phyloP scores from a whole-genome alignment of 352 stramenopile genomes.

The Pythium sukuiense region DNA sequence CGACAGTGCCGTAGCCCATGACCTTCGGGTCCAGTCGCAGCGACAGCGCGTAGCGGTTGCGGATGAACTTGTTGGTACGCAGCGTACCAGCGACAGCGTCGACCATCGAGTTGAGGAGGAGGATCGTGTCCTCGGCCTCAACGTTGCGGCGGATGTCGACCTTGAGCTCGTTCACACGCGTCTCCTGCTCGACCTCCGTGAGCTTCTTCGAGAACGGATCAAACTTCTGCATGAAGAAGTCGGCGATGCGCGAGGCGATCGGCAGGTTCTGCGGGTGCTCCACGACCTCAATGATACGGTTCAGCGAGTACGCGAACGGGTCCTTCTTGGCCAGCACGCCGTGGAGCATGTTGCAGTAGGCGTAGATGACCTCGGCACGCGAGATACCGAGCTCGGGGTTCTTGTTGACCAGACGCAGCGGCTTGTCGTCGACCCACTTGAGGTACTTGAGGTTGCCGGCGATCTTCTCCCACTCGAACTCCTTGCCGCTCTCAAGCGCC shows the following conservation, averaged over 20 bases:
- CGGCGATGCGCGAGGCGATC: constrained; percentile 90
- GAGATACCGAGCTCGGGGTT: constrained; percentile 90
- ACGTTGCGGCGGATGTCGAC: constrained; percentile 73
- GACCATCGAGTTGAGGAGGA: constrained; percentile 76
- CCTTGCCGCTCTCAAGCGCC: constrained; percentile 42
- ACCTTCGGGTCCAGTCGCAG: constrained; percentile 77
- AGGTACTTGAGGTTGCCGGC: constrained; percentile 88
- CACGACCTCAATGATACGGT: constrained; percentile 93
- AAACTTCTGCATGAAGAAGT: constrained; percentile 94
- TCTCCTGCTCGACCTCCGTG: constrained; percentile 45
- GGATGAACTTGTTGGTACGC: constrained; percentile 83
- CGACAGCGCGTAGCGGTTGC: constrained; percentile 78
- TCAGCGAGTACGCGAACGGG: constrained; percentile 93
- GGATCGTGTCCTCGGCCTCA: constrained; percentile 70
- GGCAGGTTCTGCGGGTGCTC: constrained; percentile 90
- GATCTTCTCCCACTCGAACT: constrained; percentile 84
- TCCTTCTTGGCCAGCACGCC: constrained; percentile 94
- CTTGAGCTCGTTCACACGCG: constrained; percentile 54
- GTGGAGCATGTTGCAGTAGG: constrained; percentile 95
- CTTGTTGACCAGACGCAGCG: constrained; percentile 73
- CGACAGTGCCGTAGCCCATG: constrained; percentile 79
- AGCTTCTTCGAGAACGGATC: constrained; percentile 54
- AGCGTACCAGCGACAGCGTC: constrained; percentile 75
- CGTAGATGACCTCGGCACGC: constrained; percentile 94
- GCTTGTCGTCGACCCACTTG: constrained; percentile 86